Conservation (phyloP, 495 filamentous ascomycete genomes). For the Friedmanniomyces simplex region DNA sequence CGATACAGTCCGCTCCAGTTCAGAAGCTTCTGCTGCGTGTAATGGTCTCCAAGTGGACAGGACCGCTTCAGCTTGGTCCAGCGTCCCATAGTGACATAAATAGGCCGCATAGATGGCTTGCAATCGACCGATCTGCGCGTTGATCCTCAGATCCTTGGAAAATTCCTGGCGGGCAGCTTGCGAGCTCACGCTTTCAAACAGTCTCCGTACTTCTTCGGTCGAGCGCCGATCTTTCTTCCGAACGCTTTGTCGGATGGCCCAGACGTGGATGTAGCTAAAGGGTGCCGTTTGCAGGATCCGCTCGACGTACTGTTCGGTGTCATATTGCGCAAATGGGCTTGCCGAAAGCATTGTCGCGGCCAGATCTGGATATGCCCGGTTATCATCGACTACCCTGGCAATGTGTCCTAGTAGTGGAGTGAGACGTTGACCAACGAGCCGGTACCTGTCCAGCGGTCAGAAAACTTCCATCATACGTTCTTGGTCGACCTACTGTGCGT, state of each 20-base stretch:
- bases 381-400: neutral
- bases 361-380: neutral
- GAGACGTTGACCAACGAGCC: neutral
- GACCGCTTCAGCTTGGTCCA: neutral
- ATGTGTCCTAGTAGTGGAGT: neutral
- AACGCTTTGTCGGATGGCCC: neutral
- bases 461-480: neutral
- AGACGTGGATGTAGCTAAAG: neutral
- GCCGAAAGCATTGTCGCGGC: neutral
- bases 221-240: neutral
- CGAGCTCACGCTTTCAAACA: neutral
- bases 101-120: neutral
- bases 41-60: neutral
- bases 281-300: neutral
- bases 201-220: neutral
- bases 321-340: neutral
- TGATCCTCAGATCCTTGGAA: neutral
- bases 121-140: neutral
- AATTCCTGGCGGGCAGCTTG: neutral
- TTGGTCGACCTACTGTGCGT: neutral
- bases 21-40: neutral
- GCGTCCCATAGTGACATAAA: neutral
- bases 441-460: neutral
- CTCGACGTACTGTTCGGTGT: neutral
- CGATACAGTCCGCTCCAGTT: neutral